phyloP scores from a whole-genome alignment of 805 yeast species.

The Cyberlindnera veronae region DNA sequence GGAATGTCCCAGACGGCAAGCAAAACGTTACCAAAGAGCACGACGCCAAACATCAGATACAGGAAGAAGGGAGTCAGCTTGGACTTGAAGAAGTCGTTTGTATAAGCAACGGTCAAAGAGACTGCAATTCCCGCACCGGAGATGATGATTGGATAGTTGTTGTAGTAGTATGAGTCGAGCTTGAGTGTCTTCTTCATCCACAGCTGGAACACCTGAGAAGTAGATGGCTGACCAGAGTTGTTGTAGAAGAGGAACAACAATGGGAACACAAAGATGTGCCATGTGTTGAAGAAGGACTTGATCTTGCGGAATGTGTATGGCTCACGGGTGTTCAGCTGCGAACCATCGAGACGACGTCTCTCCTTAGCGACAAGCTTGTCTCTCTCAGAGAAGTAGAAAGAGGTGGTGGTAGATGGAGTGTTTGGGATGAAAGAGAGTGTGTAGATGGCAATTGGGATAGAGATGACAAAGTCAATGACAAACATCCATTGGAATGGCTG shows the following conservation, averaged over 20 bases:
- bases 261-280: too few relatives aligned
- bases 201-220: constrained; percentile 39
- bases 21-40: constrained; percentile 35
- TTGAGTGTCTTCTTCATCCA: constrained; percentile 42
- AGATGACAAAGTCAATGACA: constrained; percentile 39
- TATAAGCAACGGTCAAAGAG: constrained; percentile 36
- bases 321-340: constrained; percentile 40
- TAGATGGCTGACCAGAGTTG: too few relatives aligned
- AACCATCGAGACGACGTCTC: constrained; percentile 40
- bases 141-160: constrained; percentile 39
- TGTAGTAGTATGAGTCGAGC: constrained; percentile 34
- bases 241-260: too few relatives aligned
- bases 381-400: constrained; percentile 38
- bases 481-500: constrained; percentile 43
- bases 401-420: constrained; percentile 33
- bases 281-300: too few relatives aligned
- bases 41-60: constrained; percentile 38
- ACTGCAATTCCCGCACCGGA: constrained; percentile 37
- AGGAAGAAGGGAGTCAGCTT: constrained; percentile 36
- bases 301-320: constrained; percentile 41
- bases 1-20: constrained; percentile 44
- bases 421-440: constrained; percentile 33
- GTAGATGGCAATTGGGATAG: constrained; percentile 41
- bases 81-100: constrained; percentile 35
- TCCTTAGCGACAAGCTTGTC: constrained; percentile 43